Evolutionary conservation across 2,329 filamentous ascomycete species (phyloP).

Genomic region (Neoarthrinium moseri): DNA sequence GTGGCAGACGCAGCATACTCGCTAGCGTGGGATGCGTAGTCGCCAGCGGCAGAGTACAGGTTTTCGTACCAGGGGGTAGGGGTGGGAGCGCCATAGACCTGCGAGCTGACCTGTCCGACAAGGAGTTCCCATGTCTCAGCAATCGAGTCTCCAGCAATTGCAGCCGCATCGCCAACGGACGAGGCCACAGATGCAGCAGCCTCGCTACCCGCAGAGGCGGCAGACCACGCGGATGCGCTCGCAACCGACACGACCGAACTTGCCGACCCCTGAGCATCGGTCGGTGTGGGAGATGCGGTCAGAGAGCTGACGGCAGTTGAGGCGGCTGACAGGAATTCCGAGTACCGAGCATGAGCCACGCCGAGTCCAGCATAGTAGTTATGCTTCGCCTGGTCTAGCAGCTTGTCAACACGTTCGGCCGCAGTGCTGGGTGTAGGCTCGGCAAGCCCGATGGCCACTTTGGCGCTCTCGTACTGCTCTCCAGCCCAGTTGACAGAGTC

Average conservation of each 20-base stretch:
- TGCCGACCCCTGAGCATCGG: conserved; percentile 47
- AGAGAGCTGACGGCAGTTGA: conserved; percentile 64
- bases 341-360: conserved; percentile 75
- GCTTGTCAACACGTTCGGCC: conserved; percentile 50
- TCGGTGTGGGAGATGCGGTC: conserved; percentile 60
- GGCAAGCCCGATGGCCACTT: conserved; percentile 61
- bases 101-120: conserved; percentile 63
- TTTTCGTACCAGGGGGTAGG: conserved; percentile 57
- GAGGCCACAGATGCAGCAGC: conserved; percentile 46
- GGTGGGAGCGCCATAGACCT: conserved; percentile 67
- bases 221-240: conserved; percentile 42
- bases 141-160: conserved; percentile 36
- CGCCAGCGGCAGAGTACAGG: conserved; percentile 45
- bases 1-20: conserved; percentile 17
- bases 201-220: conserved; percentile 45
- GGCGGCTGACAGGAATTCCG: conserved; percentile 70
- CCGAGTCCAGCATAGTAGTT: conserved; percentile 79
- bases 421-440: conserved; percentile 57
- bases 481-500: conserved; percentile 72
- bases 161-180: conserved; percentile 44
- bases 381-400: conserved; percentile 59
- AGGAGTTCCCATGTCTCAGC: conserved; percentile 60
- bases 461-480: conserved; percentile 68
- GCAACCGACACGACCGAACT: conserved; percentile 46
- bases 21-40: conserved; percentile 41